Evolutionary conservation across 2,329 filamentous ascomycete species (phyloP).

Genomic region (Penicillium psychrosexuale): DNA sequence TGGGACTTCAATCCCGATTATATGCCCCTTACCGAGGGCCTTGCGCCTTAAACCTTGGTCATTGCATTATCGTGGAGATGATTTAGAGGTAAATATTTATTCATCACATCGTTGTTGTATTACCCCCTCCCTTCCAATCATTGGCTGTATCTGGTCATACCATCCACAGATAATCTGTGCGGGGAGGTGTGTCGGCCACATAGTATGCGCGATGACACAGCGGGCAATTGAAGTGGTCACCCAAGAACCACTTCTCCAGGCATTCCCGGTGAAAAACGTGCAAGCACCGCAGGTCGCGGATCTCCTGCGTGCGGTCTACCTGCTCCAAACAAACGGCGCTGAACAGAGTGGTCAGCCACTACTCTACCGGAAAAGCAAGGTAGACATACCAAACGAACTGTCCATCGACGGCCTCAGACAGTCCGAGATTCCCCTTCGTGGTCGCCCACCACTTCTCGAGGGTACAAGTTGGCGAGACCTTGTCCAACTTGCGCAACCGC

Average conservation of each 20-base stretch:
- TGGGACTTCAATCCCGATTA: constrained; percentile 35
- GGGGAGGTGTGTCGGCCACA: constrained; percentile 28
- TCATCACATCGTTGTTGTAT: background rate
- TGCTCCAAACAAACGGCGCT: constrained; percentile 41
- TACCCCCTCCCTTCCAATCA: background rate
- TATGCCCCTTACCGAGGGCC: constrained; percentile 22
- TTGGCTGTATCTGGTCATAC: constrained; percentile 24
- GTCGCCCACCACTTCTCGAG: constrained; percentile 39
- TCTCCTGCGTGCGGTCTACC: constrained; percentile 35
- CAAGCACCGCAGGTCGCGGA: constrained; percentile 38
- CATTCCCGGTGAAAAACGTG: constrained; percentile 43
- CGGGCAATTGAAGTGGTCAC: constrained; percentile 40
- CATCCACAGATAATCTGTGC: constrained; percentile 39
- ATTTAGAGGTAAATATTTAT: background rate
- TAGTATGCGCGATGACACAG: constrained; percentile 39
- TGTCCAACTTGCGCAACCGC: constrained; percentile 36
- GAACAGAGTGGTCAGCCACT: background rate
- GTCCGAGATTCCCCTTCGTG: constrained; percentile 31
- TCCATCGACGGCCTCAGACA: constrained; percentile 33
- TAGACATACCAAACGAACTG: constrained; percentile 38
- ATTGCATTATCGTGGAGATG: background rate
- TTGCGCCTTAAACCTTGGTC: constrained; percentile 13
- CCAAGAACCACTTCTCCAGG: constrained; percentile 40
- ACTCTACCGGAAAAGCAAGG: background rate
- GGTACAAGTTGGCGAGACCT: constrained; percentile 35